phyloP scores from a whole-genome alignment of 2,329 filamentous ascomycete genomes.

The Hymenoscyphus occultus region DNA sequence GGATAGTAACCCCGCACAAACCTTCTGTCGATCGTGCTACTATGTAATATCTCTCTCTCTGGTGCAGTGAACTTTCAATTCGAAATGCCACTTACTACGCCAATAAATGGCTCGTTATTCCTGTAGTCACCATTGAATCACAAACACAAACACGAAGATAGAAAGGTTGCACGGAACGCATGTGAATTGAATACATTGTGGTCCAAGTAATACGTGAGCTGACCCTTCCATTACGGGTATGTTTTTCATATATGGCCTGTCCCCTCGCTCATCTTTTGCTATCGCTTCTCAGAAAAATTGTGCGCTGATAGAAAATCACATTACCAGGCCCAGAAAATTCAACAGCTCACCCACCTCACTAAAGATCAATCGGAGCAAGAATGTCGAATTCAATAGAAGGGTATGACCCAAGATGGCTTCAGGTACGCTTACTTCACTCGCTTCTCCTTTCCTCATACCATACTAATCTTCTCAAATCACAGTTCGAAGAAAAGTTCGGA shows the following conservation, averaged over 20 bases:
- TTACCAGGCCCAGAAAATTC: not conserved
- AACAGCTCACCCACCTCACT: not conserved
- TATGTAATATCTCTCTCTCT: too few relatives aligned
- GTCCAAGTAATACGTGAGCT: not conserved
- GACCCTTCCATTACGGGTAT: not conserved
- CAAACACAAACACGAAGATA: slow-evolving; percentile 5
- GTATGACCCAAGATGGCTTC: slow-evolving; percentile 28
- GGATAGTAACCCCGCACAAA: not conserved
- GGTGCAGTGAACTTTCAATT: not conserved
- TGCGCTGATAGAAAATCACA: not conserved
- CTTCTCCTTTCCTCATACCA: not conserved
- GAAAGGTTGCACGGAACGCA: not conserved
- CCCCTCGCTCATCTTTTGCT: not conserved
- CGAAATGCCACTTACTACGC: not conserved
- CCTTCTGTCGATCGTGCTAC: not conserved
- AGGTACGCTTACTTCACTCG: slow-evolving; percentile 15
- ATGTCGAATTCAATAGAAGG: slow-evolving; percentile 14
- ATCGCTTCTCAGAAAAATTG: not conserved
- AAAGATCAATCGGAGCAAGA: not conserved
- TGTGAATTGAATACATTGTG: not conserved
- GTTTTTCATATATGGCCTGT: not conserved
- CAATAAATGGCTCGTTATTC: not conserved
- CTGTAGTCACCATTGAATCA: not conserved
- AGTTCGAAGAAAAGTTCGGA: slow-evolving; percentile 27
- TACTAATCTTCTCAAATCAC: not conserved